Conservation (phyloP, 2,329 filamentous ascomycete species). For the Cladophialophora carrionii region DNA sequence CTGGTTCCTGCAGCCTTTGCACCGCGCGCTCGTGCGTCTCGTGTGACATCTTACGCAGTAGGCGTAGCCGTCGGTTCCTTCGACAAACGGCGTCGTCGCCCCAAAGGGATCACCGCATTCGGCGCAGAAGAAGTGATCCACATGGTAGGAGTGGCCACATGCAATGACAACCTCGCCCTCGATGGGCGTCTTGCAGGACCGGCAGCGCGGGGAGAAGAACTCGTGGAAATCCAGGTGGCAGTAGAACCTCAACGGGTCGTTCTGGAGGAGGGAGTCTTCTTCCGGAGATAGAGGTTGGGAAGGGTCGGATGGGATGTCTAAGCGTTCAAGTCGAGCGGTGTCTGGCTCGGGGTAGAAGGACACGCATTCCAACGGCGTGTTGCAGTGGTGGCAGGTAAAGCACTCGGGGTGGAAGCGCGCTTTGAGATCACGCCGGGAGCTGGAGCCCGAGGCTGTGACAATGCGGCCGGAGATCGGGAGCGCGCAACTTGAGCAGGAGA, state of each 20-base stretch:
- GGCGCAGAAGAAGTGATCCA: constrained; percentile 97
- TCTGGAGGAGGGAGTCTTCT: constrained; percentile 39
- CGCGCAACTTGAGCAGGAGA: constrained; percentile 81
- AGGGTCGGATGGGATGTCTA: constrained; percentile 45
- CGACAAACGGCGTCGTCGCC: constrained; percentile 76
- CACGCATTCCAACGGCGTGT: constrained; percentile 86
- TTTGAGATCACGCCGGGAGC: constrained; percentile 26
- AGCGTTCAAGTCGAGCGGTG: constrained; percentile 67
- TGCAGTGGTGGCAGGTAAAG: constrained; percentile 86
- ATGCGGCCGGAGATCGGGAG: constrained; percentile 87
- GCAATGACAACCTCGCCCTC: constrained; percentile 93
- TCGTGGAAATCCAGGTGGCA: constrained; percentile 99
- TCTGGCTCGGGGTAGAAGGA: constrained; percentile 95
- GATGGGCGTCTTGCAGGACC: constrained; percentile 94
- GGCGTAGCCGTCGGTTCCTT: constrained; percentile 88
- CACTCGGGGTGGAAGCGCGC: constrained; percentile 87
- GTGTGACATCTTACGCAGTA: constrained; percentile 96
- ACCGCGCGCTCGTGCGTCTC: constrained; percentile 86
- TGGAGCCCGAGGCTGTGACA: constrained; percentile 74
- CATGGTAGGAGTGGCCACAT: constrained; percentile 93
- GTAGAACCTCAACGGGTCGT: constrained; percentile 81
- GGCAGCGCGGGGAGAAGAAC: constrained; percentile 86
- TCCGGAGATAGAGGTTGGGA: not conserved
- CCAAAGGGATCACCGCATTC: constrained; percentile 87
- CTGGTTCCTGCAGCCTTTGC: constrained; percentile 77